Evolutionary conservation across 2,329 filamentous ascomycete species (phyloP), one percentile per base, ranked within the genome.

Genomic region (Cercospora brassicicola): DNA sequence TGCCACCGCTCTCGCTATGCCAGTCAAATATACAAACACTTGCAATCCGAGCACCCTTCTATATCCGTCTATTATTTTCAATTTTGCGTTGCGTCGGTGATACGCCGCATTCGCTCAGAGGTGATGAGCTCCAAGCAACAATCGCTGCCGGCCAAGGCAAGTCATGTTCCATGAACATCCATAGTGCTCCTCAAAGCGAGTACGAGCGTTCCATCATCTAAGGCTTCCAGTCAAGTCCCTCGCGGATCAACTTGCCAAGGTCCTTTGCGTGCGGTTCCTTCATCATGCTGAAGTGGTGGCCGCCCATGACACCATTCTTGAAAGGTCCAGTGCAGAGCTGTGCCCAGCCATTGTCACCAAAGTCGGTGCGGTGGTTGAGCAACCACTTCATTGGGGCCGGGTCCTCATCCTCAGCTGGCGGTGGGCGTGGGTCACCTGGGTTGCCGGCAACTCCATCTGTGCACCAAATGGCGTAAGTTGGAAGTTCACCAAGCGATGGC

Each of bases 221-320:
- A 45, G 61, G 61, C 51, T 51, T 64, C 73, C 77, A 78, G 71
- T 77, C 74, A 2, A 79, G 64, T 62, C 81, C 82, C 69, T 81
- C 79, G 68, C 80, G 75, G 67, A 84, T 82, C 67, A 84, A 77
- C 70, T 81, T 79, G 59, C 78, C 78, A 39, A 80, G 75, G 20
- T 77, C 76, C 9, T 69, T 71, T 15, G 78, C 77, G 59, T 77
- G 74, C n/a, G 78, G 78, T 31, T 87, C 88, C 78, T 90, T 88
- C 89, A 92, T 91, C 89, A 92, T 92, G 20, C 85, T 88, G 80
- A 92, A 92, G 80, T 92, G 90, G 75, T 92, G 90, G 2, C 89
- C 90, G 15, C 86, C 87, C 87, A 91, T 90, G 74, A 90, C 87
- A 64, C 84, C 84, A 71, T 83, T 82, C 80, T 91, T 89, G 79